Evolutionary conservation across 257 asterid genomes (phyloP), one percentile per base, ranked within the genome.

Genomic region (Nicotiana paniculata): DNA sequence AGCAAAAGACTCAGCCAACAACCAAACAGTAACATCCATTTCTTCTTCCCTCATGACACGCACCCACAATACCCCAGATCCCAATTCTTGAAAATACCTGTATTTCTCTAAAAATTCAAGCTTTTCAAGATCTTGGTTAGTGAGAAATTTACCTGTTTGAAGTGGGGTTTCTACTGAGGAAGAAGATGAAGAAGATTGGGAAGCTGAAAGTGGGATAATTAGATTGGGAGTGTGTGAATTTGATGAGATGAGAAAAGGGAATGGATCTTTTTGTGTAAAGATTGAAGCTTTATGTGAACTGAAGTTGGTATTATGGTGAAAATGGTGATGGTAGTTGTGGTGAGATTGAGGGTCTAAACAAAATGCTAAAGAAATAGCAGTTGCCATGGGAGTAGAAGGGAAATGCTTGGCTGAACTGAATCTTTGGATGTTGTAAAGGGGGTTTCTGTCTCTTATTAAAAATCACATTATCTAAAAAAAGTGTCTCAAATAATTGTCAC

Each of bases 11-110:
- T 96, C 97, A 1, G 99, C 89, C 79, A 96, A 86, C 77, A 94
- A 86, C 64, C 90, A 74, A 18, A 85, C 97, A 1, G 97, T 85
- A 83, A 90, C 85, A 80, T 94, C 98, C 86, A 91, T 84, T 81
- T 96, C 98, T 83, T 94, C 98, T 37, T 89, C 92, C 90, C 89
- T 86, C 98, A 93, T 94, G 26, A 89, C 79, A 39, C 97, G 94
- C 55, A 92, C 86, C 86, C 88, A 89, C 26, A 96, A 89, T 17
- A 90, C 85, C 84, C 99, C 99, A 21, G 96, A 87, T 85, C 86
- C 90, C 85, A 96, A 82, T 88, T 94, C 88, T 74, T 90, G 91
- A 79, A 86, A 89, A 87, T 92, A 96, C 82, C 87, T 84, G 48
- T 81, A 96, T 78, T 86, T 88, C 9, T 84, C 89, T 4, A 96